phyloP scores from a whole-genome alignment of 129 eudicot species.

The Flaveria sonorensis region DNA sequence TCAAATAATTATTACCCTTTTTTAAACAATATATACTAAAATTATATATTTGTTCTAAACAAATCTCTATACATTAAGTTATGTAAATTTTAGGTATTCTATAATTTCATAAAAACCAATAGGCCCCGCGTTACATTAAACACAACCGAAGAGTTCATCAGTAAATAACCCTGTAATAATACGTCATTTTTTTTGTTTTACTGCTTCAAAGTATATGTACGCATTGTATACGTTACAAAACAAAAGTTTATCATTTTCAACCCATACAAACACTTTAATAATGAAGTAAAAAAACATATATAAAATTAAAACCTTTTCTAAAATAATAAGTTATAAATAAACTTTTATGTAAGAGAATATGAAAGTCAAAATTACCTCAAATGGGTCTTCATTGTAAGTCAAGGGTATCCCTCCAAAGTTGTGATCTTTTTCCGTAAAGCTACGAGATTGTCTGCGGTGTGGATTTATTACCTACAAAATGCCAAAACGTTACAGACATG shows the following conservation, averaged over 20 bases:
- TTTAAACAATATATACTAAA: neutral
- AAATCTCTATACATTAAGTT: no score
- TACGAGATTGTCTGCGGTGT: constrained; percentile 4
- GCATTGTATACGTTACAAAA: no score
- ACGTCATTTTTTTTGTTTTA: no score
- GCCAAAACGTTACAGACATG: neutral
- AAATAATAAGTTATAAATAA: neutral
- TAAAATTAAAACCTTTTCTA: no score
- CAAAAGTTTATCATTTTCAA: neutral
- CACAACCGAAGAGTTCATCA: neutral
- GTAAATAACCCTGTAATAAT: neutral
- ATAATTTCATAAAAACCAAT: no score
- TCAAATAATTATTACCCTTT: constrained; percentile 21
- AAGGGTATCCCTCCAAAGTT: constrained; percentile 15
- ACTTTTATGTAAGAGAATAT: neutral
- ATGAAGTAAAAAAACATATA: no score
- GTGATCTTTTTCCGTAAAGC: constrained; percentile 18
- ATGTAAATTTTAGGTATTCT: no score
- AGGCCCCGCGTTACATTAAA: neutral
- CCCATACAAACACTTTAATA: neutral
- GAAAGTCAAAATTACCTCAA: constrained; percentile 27
- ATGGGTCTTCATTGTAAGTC: constrained; percentile 22
- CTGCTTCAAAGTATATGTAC: no score
- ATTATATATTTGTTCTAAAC: constrained; percentile 1
- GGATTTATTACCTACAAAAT: constrained; percentile 30